Conservation (phyloP, 257 asterid genomes). For the Fraxinus anomala region DNA sequence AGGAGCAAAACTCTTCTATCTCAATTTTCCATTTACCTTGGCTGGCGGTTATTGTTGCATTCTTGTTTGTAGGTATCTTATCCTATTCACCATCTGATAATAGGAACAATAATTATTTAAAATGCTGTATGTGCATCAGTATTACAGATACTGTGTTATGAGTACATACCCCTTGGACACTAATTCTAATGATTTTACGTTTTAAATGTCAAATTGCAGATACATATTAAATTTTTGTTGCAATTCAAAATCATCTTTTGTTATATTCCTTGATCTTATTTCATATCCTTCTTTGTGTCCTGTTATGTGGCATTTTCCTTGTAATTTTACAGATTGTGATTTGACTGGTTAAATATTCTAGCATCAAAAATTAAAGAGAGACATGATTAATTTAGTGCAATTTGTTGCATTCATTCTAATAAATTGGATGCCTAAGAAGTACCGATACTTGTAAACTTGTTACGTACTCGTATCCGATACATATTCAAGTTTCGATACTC, state of each 20-base stretch:
- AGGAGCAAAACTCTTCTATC: constrained; percentile 77
- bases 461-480: too few species aligned
- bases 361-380: background rate
- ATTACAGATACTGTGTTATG: background rate
- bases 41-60: constrained; percentile 77
- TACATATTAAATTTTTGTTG: background rate
- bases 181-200: background rate
- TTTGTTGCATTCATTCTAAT: background rate
- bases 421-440: background rate
- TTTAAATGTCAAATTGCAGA: background rate
- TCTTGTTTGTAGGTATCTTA: constrained; percentile 99
- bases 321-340: background rate
- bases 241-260: background rate
- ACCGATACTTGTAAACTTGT: too few species aligned
- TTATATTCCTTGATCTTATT: background rate
- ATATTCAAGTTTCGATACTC: too few species aligned
- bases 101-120: constrained; percentile 4
- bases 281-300: background rate
- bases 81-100: constrained; percentile 47
- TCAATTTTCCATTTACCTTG: constrained; percentile 72
- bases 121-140: constrained; percentile 4
- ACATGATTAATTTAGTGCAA: background rate
- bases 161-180: background rate
- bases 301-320: background rate
- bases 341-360: background rate